phyloP scores from a whole-genome alignment of 2,329 filamentous ascomycete genomes.

The Pseudogymnoascus destructans region DNA sequence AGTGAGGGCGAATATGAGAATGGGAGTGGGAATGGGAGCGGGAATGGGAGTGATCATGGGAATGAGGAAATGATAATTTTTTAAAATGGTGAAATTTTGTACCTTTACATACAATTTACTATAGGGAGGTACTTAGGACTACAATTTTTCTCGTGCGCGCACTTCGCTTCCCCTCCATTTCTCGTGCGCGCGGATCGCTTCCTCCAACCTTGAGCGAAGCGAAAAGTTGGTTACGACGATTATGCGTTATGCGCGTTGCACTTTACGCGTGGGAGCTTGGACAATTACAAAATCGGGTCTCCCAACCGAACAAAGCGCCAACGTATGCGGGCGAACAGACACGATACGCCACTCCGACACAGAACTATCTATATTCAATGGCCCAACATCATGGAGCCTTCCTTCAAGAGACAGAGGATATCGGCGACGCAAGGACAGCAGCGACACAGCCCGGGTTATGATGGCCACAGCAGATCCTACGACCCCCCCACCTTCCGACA shows the following conservation, averaged over 20 bases:
- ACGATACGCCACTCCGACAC: not conserved
- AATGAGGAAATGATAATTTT: no score
- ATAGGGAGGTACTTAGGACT: no score
- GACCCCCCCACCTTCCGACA: not conserved
- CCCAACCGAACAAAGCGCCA: not conserved
- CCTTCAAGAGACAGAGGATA: not conserved
- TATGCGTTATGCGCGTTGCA: not conserved
- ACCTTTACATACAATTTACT: no score
- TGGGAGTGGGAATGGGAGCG: no score
- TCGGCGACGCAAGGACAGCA: not conserved
- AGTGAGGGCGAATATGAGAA: no score
- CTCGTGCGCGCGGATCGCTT: no score
- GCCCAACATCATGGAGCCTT: not conserved
- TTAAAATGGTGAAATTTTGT: no score
- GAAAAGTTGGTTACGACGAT: no score
- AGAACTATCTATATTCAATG: not conserved
- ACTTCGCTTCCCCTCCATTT: no score
- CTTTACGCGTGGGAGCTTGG: slow-evolving; percentile 5
- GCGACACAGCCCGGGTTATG: not conserved
- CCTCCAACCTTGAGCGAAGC: no score
- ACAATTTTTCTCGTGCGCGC: no score
- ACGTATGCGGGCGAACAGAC: not conserved
- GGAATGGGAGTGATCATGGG: no score
- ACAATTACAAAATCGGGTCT: not conserved
- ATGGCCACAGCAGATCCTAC: not conserved